Conservation (phyloP, 352 stramenopile species). For the Globisporangium cystogenes region DNA sequence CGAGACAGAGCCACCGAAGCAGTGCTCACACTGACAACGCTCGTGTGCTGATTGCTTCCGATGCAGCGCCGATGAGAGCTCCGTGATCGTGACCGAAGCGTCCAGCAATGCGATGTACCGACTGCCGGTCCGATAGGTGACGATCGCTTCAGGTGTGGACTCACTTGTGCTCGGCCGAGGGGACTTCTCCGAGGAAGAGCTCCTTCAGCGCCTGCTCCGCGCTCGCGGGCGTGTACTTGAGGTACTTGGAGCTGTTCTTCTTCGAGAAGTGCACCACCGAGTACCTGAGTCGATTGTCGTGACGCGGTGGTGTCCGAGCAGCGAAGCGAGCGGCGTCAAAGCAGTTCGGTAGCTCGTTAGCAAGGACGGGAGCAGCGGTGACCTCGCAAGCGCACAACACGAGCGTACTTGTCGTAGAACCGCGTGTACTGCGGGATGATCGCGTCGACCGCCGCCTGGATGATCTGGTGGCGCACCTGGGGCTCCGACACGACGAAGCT, state of each 20-base stretch:
- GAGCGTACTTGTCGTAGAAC: slow-evolving; percentile 88
- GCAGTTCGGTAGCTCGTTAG: too few species aligned
- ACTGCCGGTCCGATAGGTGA: slow-evolving; percentile 29
- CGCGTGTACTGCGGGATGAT: slow-evolving; percentile 87
- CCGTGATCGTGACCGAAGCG: slow-evolving; percentile 71
- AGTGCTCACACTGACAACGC: background rate
- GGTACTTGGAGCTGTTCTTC: slow-evolving; percentile 86
- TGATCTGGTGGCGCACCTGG: slow-evolving; percentile 77
- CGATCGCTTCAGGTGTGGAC: too few species aligned
- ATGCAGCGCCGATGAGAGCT: slow-evolving; percentile 39
- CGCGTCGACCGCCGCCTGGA: slow-evolving; percentile 74
- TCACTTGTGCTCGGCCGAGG: slow-evolving; percentile 14
- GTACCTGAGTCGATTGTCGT: slow-evolving; percentile 44
- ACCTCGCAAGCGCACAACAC: background rate
- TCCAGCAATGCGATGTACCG: slow-evolving; percentile 68
- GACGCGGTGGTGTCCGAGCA: background rate
- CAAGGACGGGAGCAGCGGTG: background rate
- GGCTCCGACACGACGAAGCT: slow-evolving; percentile 85
- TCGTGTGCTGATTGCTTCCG: background rate
- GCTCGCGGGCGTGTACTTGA: slow-evolving; percentile 85
- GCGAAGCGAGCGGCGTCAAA: too few species aligned
- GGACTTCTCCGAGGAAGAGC: slow-evolving; percentile 61
- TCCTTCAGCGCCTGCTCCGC: slow-evolving; percentile 79
- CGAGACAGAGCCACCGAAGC: background rate
- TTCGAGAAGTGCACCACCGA: slow-evolving; percentile 90